Conservation (phyloP, 2,329 filamentous ascomycete species). For the Diplodia scrobiculata region DNA sequence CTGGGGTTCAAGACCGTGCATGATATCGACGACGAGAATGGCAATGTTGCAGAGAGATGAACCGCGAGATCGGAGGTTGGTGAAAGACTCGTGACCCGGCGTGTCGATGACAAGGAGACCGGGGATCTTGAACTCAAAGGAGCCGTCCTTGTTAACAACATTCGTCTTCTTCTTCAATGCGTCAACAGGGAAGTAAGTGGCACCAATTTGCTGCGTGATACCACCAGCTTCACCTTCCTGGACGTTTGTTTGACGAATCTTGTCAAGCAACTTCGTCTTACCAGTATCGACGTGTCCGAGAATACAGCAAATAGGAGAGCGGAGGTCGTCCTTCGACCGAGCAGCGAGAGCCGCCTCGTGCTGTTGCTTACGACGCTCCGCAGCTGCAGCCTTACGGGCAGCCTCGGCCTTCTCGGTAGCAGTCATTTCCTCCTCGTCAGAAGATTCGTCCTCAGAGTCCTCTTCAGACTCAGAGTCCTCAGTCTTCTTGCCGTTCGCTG, state of each 20-base stretch:
- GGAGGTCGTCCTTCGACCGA: constrained; percentile 88
- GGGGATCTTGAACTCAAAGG: constrained; percentile 95
- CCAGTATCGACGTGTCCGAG: constrained; percentile 99
- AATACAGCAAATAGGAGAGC: constrained; percentile 99
- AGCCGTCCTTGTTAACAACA: constrained; percentile 86
- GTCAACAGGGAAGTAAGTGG: constrained; percentile 96
- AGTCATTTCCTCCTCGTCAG: constrained; percentile 72
- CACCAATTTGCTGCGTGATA: constrained; percentile 99
- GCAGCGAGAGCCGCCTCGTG: constrained; percentile 90
- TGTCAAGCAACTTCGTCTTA: constrained; percentile 99
- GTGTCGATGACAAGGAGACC: constrained; percentile 97
- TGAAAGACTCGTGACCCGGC: constrained; percentile 99
- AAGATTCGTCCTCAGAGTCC: constrained; percentile 64
- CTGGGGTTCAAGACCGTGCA: constrained; percentile 98
- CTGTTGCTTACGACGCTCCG: constrained; percentile 82
- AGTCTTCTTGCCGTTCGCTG: constrained; percentile 39
- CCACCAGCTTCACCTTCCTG: constrained; percentile 98
- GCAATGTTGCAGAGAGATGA: constrained; percentile 99
- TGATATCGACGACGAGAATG: constrained; percentile 98
- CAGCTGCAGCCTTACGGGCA: constrained; percentile 82
- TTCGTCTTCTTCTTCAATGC: constrained; percentile 88
- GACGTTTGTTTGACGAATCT: constrained; percentile 97
- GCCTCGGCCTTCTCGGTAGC: constrained; percentile 72
- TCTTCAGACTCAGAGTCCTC: constrained; percentile 52
- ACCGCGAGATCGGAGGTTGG: constrained; percentile 92